Conservation (phyloP, 2,329 filamentous ascomycete species). For the Cytospora schulzeri region DNA sequence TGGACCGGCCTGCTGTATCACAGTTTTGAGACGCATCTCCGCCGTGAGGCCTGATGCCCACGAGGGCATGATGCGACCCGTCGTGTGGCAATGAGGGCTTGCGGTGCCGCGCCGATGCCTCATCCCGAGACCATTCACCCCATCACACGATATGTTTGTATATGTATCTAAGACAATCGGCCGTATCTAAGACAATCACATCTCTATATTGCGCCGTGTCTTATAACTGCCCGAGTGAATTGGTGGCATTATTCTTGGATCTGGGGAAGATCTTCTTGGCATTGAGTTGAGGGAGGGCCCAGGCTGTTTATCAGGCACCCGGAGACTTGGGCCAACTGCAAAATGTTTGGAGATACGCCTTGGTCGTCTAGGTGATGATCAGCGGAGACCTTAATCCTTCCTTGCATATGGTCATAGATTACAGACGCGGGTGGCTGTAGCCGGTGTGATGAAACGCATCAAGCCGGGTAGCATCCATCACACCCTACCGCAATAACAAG, state of each 20-base stretch:
- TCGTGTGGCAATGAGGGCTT: conserved; percentile 1
- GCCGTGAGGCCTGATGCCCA: neutral
- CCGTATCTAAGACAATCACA: neutral
- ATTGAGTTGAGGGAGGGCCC: neutral
- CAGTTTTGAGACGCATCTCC: neutral
- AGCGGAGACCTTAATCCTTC: neutral
- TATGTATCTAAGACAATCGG: neutral
- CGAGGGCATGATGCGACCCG: conserved; percentile 1
- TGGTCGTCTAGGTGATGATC: neutral
- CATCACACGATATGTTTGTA: neutral
- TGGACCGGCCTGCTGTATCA: conserved; percentile 3
- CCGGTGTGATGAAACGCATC: neutral
- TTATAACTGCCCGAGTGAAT: neutral
- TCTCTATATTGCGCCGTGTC: neutral
- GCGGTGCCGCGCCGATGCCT: neutral
- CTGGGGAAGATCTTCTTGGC: too few species aligned
- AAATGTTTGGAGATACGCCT: neutral
- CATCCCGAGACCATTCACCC: neutral
- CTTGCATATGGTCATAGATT: neutral
- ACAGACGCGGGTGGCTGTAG: neutral
- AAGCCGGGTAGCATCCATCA: neutral
- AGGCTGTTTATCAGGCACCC: neutral
- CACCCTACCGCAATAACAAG: neutral
- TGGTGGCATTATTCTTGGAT: neutral
- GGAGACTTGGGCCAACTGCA: neutral